phyloP scores from a whole-genome alignment of 306 rosid species.

The Rosa lucieae region DNA sequence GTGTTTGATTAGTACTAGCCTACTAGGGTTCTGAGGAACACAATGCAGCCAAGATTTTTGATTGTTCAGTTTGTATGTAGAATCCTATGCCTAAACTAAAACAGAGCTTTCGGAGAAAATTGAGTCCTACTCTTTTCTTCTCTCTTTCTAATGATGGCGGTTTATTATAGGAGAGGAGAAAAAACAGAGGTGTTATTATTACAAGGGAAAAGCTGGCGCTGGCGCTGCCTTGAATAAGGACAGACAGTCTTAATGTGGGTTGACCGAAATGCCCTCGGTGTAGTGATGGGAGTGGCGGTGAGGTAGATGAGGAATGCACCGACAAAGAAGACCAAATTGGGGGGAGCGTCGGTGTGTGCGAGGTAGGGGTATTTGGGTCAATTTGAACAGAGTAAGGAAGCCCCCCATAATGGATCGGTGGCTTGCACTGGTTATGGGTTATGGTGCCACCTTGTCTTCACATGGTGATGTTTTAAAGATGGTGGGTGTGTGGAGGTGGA shows the following conservation, averaged over 20 bases:
- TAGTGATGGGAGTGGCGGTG: neutral
- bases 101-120: neutral
- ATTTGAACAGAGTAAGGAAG: neutral
- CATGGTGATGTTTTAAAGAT: constrained; percentile 20
- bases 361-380: constrained; percentile 26
- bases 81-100: neutral
- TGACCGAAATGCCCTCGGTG: constrained; percentile 16
- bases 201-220: neutral
- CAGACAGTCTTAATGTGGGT: neutral
- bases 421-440: neutral
- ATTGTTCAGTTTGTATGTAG: neutral
- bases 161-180: neutral
- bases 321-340: neutral
- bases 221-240: neutral
- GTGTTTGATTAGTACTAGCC: neutral
- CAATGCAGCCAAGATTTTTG: neutral
- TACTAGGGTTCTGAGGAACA: neutral
- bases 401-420: neutral
- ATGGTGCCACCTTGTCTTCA: constrained; percentile 22
- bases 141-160: neutral
- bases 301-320: neutral
- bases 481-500: neutral
- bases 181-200: neutral
- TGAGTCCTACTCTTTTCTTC: neutral
- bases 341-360: neutral